Base-by-base conservation (phyloP, 169 alveolate species). In the Condylostoma magnum region DNA sequence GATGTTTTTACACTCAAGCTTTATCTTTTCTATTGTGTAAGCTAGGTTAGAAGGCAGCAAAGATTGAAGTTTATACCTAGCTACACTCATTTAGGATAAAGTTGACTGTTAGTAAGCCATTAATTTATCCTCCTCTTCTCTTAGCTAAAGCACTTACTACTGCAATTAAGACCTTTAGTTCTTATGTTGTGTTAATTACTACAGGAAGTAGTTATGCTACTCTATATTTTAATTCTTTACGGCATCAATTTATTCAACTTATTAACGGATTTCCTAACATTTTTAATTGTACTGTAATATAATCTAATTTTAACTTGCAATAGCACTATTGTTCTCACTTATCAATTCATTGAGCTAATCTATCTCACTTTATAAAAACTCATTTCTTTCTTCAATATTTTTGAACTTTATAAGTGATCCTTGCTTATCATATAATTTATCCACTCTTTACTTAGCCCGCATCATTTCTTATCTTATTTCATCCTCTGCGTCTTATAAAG, bases 1-100 rank as follows among this genome's bases (percentile, higher is more conserved):
- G 4, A 84, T 66, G 54, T 76, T 56, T 33, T 22, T 8, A 27
- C 71, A 60, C 31, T 36, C 71, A 0, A 12, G 6, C 31, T 60
- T 60, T 41, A 60, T 15, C 27, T 60, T 60, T 41, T 60, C 71
- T n/a, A 60, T 0, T 36, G 71, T 37, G 12, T n/a, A n/a, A 31
- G 22, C 36, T 12, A 55, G 53, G 18, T 12, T 10, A 2, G 56
- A 52, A 8, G 71, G 57, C 36, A 60, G 56, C 12, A 60, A 27
- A 41, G 31, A 38, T 25, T 28, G 56, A 1, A 60, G 22, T 2
- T n/a, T 12, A 10, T 60, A 55, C 0, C 38, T n/a, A 27, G 25
- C 27, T 33, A n/a, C n/a, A 15, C n/a, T 2, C 1, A 60, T 41
- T 3, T 60, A 38, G 1, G 36, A 38, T 36, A 38, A 34, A 12